Percentiles rank a stretch among this genome's conserved stretches.
Conservation (phyloP, 2,329 filamentous ascomycete species). For the Cladosporium sp. region DNA sequence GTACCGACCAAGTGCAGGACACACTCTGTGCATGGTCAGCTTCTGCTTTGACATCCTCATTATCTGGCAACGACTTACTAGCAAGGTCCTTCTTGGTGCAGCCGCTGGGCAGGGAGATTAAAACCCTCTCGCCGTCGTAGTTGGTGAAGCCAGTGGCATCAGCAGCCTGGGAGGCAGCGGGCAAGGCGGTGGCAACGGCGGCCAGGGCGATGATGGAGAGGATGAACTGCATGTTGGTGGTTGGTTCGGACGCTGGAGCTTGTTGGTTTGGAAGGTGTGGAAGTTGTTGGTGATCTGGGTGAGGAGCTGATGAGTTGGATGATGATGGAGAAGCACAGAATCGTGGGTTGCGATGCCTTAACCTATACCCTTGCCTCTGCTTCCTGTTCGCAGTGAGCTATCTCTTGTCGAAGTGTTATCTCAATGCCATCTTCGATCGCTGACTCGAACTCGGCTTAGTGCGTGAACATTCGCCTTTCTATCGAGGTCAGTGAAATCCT, state of each 20-base stretch:
- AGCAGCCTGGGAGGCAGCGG: background rate
- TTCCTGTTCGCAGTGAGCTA: background rate
- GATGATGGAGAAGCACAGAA: background rate
- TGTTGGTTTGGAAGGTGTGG: background rate
- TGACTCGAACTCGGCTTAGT: background rate
- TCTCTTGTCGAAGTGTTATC: background rate
- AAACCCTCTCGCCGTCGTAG: background rate
- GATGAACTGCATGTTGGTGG: background rate
- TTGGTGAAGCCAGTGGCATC: background rate
- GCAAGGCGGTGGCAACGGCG: background rate
- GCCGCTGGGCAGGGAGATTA: background rate
- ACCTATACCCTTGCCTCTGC: background rate
- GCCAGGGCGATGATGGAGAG: background rate
- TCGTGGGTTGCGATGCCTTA: background rate
- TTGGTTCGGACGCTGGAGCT: background rate
- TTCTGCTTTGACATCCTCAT: background rate
- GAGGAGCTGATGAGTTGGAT: background rate
- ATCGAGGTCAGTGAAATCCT: background rate
- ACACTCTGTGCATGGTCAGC: background rate
- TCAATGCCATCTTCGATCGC: background rate
- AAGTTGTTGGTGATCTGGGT: background rate
- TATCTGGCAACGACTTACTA: background rate
- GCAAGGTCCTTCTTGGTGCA: background rate
- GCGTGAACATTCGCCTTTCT: background rate
- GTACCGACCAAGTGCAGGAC: background rate